Percentiles rank a stretch among this genome's conserved stretches.
phyloP scores from a whole-genome alignment of 2,329 filamentous ascomycete genomes.

The Stemphylium vesicarium region DNA sequence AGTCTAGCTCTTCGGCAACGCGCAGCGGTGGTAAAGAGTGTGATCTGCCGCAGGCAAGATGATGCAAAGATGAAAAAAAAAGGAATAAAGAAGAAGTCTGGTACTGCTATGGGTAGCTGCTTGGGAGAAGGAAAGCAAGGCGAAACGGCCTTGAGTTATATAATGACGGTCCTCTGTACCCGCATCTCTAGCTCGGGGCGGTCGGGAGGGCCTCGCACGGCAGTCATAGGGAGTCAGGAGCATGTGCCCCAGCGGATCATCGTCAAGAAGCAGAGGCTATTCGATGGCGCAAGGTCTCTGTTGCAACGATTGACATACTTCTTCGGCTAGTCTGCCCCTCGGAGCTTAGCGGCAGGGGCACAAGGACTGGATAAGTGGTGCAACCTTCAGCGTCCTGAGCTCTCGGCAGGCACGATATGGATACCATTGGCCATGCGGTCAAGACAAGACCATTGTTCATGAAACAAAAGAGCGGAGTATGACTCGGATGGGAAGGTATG shows the following conservation, averaged over 20 bases:
- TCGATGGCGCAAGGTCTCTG: slow-evolving; percentile 29
- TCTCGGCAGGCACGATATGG: slow-evolving; percentile 36
- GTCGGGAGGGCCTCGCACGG: slow-evolving; percentile 24
- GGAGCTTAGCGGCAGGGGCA: slow-evolving; percentile 32
- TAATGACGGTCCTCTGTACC: slow-evolving; percentile 22
- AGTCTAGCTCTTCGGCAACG: slow-evolving; percentile 34
- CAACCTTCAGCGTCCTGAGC: slow-evolving; percentile 21
- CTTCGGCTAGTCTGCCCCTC: slow-evolving; percentile 30
- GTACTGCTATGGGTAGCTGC: slow-evolving; percentile 33
- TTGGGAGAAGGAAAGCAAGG: slow-evolving; percentile 29
- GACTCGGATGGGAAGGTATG: slow-evolving; percentile 22
- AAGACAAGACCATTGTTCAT: slow-evolving; percentile 35
- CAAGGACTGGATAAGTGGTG: slow-evolving; percentile 28
- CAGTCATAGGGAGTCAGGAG: slow-evolving; percentile 22
- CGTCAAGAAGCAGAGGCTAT: slow-evolving; percentile 32
- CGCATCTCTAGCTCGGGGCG: slow-evolving; percentile 26
- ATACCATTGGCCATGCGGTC: slow-evolving; percentile 30
- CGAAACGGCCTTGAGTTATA: slow-evolving; percentile 27
- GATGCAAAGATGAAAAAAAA: slow-evolving; percentile 16
- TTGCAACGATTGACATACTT: slow-evolving; percentile 30
- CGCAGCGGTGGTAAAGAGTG: slow-evolving; percentile 36
- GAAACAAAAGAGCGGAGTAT: slow-evolving; percentile 37
- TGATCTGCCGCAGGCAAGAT: slow-evolving; percentile 48
- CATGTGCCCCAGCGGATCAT: slow-evolving; percentile 37
- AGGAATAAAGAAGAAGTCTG: slow-evolving; percentile 28